These are phyloP conservation scores for Vararia minispora DNA, from an alignment of 768 basidiomycete species.

Conservation along the genomic window DNA sequence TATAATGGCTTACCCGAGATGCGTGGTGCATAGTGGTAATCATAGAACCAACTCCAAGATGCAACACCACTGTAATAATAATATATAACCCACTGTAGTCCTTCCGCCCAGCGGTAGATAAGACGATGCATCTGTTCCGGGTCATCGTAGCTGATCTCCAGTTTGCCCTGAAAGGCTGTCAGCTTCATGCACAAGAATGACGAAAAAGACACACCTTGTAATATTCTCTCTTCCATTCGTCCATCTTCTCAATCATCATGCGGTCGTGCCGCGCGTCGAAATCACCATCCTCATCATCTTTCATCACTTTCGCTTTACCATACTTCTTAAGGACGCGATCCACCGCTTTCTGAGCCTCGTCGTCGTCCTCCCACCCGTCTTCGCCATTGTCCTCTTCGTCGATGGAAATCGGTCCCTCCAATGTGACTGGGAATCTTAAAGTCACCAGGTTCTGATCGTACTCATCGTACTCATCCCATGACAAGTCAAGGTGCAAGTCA, in stretches of 20 bases:
- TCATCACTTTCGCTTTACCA: constrained; percentile 66
- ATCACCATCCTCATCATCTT: constrained; percentile 58
- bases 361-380: constrained; percentile 46
- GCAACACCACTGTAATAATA: constrained; percentile 98
- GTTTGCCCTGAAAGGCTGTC: constrained; percentile 52
- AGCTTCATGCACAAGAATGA: constrained; percentile 8
- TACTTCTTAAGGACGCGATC: constrained; percentile 83
- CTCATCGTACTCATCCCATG: constrained; percentile 94
- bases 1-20: constrained; percentile 63
- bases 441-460: constrained; percentile 70
- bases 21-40: constrained; percentile 95
- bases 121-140: constrained; percentile 59
- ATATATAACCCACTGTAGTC: constrained; percentile 97
- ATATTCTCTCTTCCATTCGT: constrained; percentile 41
- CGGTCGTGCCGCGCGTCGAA: constrained; percentile 74
- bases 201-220: constrained; percentile 51
- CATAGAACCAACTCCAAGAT: constrained; percentile 98
- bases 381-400: constrained; percentile 37
- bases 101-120: constrained; percentile 78
- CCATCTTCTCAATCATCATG: constrained; percentile 12
- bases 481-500: constrained; percentile 63
- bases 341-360: constrained; percentile 62
- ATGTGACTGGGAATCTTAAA: constrained; percentile 42
- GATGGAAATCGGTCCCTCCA: constrained; percentile 23
- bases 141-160: constrained; percentile 69